Conservation (phyloP, 495 filamentous ascomycete genomes). For the Penicillium manginii region DNA sequence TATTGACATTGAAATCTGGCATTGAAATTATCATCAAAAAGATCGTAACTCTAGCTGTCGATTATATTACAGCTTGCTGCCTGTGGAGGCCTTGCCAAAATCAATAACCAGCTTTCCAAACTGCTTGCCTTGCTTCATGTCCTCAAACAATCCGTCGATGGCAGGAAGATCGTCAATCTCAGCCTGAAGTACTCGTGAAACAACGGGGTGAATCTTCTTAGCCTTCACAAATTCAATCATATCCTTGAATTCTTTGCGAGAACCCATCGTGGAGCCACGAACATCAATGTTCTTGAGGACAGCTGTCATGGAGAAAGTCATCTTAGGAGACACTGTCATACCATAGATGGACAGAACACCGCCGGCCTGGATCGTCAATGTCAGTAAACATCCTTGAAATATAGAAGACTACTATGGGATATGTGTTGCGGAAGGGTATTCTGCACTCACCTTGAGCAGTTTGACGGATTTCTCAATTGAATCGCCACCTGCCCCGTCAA, state of each 20-base stretch:
- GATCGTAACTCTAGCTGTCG: not conserved
- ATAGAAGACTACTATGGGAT: too few relatives aligned
- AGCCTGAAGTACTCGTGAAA: slow-evolving; percentile 59
- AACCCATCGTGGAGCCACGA: slow-evolving; percentile 75
- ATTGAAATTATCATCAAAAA: slow-evolving; percentile 4
- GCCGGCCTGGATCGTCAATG: slow-evolving; percentile 44
- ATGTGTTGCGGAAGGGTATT: not conserved
- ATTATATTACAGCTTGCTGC: slow-evolving; percentile 47
- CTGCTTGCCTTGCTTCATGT: slow-evolving; percentile 74
- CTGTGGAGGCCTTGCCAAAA: slow-evolving; percentile 43
- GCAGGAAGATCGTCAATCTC: slow-evolving; percentile 67
- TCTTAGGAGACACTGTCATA: slow-evolving; percentile 76
- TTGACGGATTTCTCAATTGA: slow-evolving; percentile 60
- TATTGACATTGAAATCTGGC: not conserved
- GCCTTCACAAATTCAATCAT: slow-evolving; percentile 75
- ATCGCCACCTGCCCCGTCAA: slow-evolving; percentile 80
- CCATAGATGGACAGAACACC: slow-evolving; percentile 74
- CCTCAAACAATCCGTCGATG: slow-evolving; percentile 71
- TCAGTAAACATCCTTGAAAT: too few relatives aligned
- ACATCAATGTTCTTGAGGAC: slow-evolving; percentile 79
- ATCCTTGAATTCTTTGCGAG: slow-evolving; percentile 70
- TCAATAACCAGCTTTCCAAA: slow-evolving; percentile 77
- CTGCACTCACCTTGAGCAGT: slow-evolving; percentile 56
- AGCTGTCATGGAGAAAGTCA: slow-evolving; percentile 71
- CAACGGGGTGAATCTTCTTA: slow-evolving; percentile 65